phyloP scores from a whole-genome alignment of 2,329 filamentous ascomycete species.

The Fusarium illudens region DNA sequence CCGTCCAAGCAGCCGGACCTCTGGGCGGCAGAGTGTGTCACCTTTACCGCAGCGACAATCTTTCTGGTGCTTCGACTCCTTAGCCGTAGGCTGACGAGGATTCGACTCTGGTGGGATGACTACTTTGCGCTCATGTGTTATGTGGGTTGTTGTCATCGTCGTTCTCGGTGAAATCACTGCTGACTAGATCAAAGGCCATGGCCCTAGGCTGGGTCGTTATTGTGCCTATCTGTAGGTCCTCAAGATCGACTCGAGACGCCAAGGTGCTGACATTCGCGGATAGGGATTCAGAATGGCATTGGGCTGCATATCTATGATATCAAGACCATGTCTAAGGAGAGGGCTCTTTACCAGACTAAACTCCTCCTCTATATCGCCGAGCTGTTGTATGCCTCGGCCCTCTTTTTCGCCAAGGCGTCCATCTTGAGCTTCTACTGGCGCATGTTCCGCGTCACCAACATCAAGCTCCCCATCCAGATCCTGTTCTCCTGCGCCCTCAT shows the following conservation, averaged over 20 bases:
- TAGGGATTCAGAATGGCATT: slow-evolving; percentile 29
- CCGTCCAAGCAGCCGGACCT: slow-evolving; percentile 30
- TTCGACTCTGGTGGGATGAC: slow-evolving; percentile 33
- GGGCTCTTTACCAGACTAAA: slow-evolving; percentile 12
- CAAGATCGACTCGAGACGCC: not conserved
- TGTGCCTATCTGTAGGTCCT: slow-evolving; percentile 20
- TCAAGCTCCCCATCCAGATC: slow-evolving; percentile 41
- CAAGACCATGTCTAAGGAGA: not conserved
- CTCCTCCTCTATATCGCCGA: slow-evolving; percentile 36
- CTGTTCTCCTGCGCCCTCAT: slow-evolving; percentile 32
- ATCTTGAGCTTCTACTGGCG: slow-evolving; percentile 46
- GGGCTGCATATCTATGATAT: slow-evolving; percentile 30
- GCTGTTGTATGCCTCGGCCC: slow-evolving; percentile 40
- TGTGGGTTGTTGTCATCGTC: not conserved
- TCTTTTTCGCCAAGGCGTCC: slow-evolving; percentile 41
- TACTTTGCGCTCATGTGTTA: slow-evolving; percentile 31
- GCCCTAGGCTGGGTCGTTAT: slow-evolving; percentile 29
- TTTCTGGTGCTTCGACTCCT: slow-evolving; percentile 18
- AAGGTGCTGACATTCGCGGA: not conserved
- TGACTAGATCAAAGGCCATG: slow-evolving; percentile 12
- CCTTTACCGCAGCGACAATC: slow-evolving; percentile 23
- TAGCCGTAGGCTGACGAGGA: slow-evolving; percentile 28
- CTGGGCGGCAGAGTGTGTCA: slow-evolving; percentile 26
- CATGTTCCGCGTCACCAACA: slow-evolving; percentile 41
- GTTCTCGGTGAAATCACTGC: fast-evolving